These are phyloP conservation scores for Sanghuangporus baumii DNA, from an alignment of 1,284 basidiomycete species.

Conservation along the genomic window DNA sequence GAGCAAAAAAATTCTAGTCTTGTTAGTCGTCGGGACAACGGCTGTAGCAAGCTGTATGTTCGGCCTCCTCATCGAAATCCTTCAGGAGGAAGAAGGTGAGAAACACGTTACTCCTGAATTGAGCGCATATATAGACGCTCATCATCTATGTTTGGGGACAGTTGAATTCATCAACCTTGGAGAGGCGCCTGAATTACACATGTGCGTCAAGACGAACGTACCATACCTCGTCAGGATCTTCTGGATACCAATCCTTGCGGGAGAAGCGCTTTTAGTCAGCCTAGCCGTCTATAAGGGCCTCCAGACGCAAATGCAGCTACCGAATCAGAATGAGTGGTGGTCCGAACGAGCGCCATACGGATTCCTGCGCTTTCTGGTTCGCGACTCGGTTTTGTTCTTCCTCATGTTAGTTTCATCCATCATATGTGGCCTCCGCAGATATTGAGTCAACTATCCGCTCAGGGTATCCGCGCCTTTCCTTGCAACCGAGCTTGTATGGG, in stretches of 20 bases:
- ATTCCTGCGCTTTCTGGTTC: neutral
- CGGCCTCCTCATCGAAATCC: neutral
- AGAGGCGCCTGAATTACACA: neutral
- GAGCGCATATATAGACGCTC: neutral
- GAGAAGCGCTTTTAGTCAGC: neutral
- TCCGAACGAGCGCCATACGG: neutral
- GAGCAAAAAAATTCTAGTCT: neutral
- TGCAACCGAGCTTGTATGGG: conserved; percentile 2
- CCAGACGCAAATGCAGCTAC: neutral
- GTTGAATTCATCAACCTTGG: neutral
- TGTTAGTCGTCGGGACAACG: neutral
- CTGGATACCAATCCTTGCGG: conserved; percentile 5
- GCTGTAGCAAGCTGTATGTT: neutral
- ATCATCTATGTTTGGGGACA: neutral
- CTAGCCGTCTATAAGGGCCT: neutral
- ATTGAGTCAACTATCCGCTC: neutral
- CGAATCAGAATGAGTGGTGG: neutral
- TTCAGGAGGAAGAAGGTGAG: neutral
- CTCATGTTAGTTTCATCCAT: neutral
- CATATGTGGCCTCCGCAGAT: neutral
- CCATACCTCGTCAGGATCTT: neutral
- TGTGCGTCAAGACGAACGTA: neutral
- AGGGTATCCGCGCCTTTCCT: conserved; percentile 5
- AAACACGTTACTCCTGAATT: neutral
- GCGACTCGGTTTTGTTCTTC: neutral